Evolutionary conservation across 768 basidiomycete species (phyloP), one percentile per base, ranked within the genome.

Genomic region (Serpula lacrymans): DNA sequence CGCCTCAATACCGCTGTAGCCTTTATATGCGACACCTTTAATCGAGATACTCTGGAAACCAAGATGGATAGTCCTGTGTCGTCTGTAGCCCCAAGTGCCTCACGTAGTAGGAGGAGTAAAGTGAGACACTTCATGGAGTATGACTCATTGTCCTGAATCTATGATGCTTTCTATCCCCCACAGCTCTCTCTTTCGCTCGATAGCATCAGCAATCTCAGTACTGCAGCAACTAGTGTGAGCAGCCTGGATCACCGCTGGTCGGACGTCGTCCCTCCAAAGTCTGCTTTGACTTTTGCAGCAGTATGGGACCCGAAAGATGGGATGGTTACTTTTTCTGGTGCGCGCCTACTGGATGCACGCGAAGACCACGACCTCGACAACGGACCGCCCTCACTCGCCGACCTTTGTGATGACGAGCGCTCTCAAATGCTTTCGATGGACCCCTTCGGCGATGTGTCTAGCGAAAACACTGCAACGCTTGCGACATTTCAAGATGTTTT

Each of bases 231-330:
- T 16, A 50, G 31, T 35, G 39, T 14, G 16, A 47, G 48, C 14
- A 10, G 16, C 25, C 41, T 43, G n/a, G 46, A 54, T 30, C 55
- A 51, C 35, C 70, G 75, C 25, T 81, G 77, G 80, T 79, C 78
- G 11, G 72, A 78, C 21, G 58, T 79, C 33, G 63, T 78, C 5
- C 77, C 78, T 13, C 76, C 79, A 4, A 71, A 75, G 39, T 62
- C 73, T 20, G 77, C 70, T 2, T 60, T 81, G 45, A 77, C 71
- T 2, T 82, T 82, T 48, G 80, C 75, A 4, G 76, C 77, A 5
- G 54, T 80, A 23, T 82, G 74, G 74, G 77, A 79, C 43, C 72
- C 74, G 2, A 70, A 72, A 1, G 72, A 78, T 5, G 80, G 76
- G 24, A 68, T 80, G 48, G 65, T 80, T 44, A 70, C 72, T 23